These are phyloP conservation scores for Nicotiana attenuata DNA, from an alignment of 257 asterid genomes.

Conservation along the genomic window DNA sequence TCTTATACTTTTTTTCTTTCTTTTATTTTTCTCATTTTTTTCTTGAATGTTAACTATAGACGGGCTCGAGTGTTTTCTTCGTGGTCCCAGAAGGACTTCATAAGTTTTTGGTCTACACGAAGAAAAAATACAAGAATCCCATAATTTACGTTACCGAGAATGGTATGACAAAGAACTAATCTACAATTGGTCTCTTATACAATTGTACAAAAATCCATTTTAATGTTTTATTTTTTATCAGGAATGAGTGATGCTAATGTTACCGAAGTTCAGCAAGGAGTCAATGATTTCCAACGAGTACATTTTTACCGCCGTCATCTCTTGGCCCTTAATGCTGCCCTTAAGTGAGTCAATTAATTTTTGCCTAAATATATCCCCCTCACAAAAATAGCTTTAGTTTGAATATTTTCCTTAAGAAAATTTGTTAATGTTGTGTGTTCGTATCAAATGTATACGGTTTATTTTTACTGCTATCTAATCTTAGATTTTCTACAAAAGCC, in stretches of 20 bases:
- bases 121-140: slow-evolving; percentile 21
- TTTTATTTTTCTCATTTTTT: no score
- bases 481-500: background rate
- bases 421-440: background rate
- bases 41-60: background rate
- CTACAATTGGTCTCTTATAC: background rate
- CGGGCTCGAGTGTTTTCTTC: slow-evolving; percentile 12
- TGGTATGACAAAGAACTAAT: slow-evolving; percentile 3
- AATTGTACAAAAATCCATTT: background rate
- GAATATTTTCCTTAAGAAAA: background rate
- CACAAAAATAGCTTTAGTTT: background rate
- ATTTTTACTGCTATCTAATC: background rate
- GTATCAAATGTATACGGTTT: background rate
- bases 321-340: slow-evolving; percentile 27
- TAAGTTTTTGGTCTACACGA: slow-evolving; percentile 19
- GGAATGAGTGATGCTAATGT: slow-evolving; percentile 16
- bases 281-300: slow-evolving; percentile 10
- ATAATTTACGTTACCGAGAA: slow-evolving; percentile 20
- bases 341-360: slow-evolving; percentile 26
- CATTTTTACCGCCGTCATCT: slow-evolving; percentile 39
- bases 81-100: slow-evolving; percentile 22
- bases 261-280: slow-evolving; percentile 1
- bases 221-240: background rate
- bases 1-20: no score
- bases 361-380: background rate